Percentiles rank a stretch among this genome's conserved stretches.
Evolutionary conservation across 2,329 filamentous ascomycete species (phyloP).

Genomic region (Delphinella strobiligena): DNA sequence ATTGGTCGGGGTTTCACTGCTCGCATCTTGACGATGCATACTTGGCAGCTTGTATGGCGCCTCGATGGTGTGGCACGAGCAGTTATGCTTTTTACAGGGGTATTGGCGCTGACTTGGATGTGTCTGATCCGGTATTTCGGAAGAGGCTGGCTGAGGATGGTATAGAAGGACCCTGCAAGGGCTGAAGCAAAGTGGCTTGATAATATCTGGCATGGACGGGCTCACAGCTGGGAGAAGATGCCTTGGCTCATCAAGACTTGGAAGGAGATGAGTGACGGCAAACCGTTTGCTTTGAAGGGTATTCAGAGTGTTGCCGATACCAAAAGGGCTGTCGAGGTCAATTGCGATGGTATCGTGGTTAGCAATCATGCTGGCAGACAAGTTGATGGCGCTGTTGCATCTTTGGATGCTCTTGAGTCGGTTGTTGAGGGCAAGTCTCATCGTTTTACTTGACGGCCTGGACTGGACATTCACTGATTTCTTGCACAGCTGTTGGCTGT

Average conservation of each 20-base stretch:
- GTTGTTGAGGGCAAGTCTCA: conserved; percentile 38
- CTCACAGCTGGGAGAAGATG: conserved; percentile 55
- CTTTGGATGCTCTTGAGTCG: conserved; percentile 47
- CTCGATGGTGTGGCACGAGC: conserved; percentile 42
- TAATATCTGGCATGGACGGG: conserved; percentile 51
- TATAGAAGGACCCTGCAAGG: conserved; percentile 41
- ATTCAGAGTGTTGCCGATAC: conserved; percentile 58
- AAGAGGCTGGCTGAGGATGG: conserved; percentile 37
- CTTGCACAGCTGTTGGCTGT: conserved; percentile 32
- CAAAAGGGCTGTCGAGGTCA: conserved; percentile 44
- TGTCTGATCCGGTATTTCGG: conserved; percentile 48
- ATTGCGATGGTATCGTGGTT: conserved; percentile 55
- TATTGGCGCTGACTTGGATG: conserved; percentile 45
- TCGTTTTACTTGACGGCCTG: neutral
- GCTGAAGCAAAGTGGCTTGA: conserved; percentile 53
- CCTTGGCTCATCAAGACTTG: conserved; percentile 51
- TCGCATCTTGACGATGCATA: conserved; percentile 50
- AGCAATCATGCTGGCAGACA: conserved; percentile 61
- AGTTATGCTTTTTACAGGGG: conserved; percentile 55
- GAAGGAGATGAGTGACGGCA: conserved; percentile 40
- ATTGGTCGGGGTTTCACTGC: conserved; percentile 46
- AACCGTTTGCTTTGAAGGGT: conserved; percentile 54
- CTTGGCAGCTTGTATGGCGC: conserved; percentile 51
- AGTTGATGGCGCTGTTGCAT: conserved; percentile 48
- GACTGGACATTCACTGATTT: neutral